Percentiles rank a stretch among this genome's conserved stretches.
phyloP scores from a whole-genome alignment of 371 early-diverging fungal genomes.

The Apophysomyces ossiformis region DNA sequence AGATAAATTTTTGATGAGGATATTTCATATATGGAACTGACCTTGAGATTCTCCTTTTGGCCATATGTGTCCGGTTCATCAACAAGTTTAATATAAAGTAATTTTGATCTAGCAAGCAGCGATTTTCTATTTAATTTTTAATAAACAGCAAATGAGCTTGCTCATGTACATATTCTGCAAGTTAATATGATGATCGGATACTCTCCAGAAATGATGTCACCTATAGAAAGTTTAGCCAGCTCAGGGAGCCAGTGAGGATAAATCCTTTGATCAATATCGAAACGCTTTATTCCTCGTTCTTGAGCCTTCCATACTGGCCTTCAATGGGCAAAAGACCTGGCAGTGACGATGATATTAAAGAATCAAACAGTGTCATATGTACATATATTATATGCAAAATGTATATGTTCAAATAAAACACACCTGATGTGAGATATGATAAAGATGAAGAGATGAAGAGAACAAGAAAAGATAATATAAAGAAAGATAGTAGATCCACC shows the following conservation, averaged over 20 bases:
- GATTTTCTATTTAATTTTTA: neutral
- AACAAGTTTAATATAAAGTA: neutral
- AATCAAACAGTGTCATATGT: neutral
- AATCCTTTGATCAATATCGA: neutral
- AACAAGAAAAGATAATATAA: no score
- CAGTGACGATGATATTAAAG: neutral
- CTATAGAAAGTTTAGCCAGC: neutral
- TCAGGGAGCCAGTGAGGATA: neutral
- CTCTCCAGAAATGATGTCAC: neutral
- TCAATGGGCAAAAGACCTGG: neutral
- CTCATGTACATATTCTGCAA: neutral
- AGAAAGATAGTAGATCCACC: no score
- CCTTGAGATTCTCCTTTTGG: neutral
- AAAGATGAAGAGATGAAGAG: no score
- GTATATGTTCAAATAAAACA: no score
- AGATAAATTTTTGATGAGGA: neutral
- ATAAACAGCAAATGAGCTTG: neutral
- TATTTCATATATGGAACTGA: neutral
- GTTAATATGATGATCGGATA: neutral
- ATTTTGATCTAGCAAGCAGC: neutral
- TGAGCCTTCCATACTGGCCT: neutral
- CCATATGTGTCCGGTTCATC: neutral
- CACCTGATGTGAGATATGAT: no score
- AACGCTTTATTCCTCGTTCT: neutral
- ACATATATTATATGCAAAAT: no score